Evolutionary conservation across 371 early-diverging fungal species (phyloP), one percentile per base, ranked within the genome.

Genomic region (Mortierella sp.): DNA sequence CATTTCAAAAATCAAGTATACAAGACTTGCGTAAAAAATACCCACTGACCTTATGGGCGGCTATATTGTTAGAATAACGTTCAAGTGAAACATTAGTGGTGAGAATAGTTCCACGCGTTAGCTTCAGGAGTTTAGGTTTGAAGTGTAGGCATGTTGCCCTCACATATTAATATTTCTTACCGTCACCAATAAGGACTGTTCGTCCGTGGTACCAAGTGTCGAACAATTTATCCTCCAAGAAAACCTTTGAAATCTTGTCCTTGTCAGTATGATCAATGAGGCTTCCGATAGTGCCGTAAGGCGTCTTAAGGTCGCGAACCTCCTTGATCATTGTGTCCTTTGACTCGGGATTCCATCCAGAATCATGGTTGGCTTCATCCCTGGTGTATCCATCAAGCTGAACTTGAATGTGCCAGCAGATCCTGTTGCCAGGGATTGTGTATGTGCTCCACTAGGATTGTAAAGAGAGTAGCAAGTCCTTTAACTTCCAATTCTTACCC

Each of bases 191-290:
- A 19, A 73, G 63, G 1, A 66, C 74, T 29, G 59, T 67, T 2
- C 68, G 45, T 9, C 68, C 67, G 31, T 63, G 42, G 43, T 58
- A 26, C 68, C 60, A 73, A 15, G 68, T 67, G 26, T 67, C 40
- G 22, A 67, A 67, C 40, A 73, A 34, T 49, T 73, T 73, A 7
- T 73, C 68, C 28, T 73, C 74, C 15, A 73, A 22, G 34, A 63
- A 63, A 19, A 73, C 68, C 9, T 31, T 56, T 1, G 63, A 66
- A 26, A 73, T 63, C 10, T 10, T 2, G 2, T 67, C 59, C 15
- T 22, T 35, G 0, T 62, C 54, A 0, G 74, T 64, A 2, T 32
- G 34, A 15, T 73, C 63, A 26, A 73, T 58, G 6, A 67, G 23
- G 13, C 58, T 32, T 9, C 58, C 68, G 17, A 67, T 28, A 1